A percentile compares a stretch with the other conserved stretches of the same genome.
These are phyloP conservation scores for Anisodus tanguticus DNA, from an alignment of 257 asterid species.

Conservation along the genomic window DNA sequence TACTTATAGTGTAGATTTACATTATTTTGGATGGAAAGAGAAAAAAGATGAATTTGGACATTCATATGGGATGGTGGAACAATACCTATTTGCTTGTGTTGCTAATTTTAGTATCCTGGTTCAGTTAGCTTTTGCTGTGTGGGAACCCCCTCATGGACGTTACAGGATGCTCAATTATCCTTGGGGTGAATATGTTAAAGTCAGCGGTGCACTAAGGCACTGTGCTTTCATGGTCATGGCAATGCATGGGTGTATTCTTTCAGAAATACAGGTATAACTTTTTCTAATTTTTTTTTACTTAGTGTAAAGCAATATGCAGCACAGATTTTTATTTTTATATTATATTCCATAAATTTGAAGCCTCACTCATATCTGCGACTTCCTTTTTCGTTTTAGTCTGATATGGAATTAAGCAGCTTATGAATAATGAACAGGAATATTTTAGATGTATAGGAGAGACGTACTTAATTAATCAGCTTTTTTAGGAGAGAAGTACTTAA, in stretches of 20 bases:
- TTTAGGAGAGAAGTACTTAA: background rate
- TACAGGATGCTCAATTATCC: conserved; percentile 91
- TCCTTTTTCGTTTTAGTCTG: background rate
- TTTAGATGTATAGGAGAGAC: background rate
- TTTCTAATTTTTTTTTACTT: background rate
- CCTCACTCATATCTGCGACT: background rate
- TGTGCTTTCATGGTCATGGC: conserved; percentile 99
- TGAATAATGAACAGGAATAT: background rate
- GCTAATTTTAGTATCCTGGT: conserved; percentile 21
- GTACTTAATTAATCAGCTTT: background rate
- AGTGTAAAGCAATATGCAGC: background rate
- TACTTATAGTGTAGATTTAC: background rate
- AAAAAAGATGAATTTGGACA: background rate
- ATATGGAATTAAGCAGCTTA: conserved; percentile 1
- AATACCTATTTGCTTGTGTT: background rate
- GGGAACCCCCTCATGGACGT: conserved; percentile 99
- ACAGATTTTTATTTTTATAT: background rate
- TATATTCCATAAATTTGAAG: background rate
- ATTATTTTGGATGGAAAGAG: conserved; percentile 17
- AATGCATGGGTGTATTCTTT: conserved; percentile 91
- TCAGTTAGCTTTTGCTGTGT: conserved; percentile 79
- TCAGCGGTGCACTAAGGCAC: conserved; percentile 90
- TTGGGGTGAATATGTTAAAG: conserved; percentile 85
- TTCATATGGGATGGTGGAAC: background rate
- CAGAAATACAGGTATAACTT: conserved; percentile 85